These are phyloP conservation scores for Flaveria sonorensis DNA, from an alignment of 129 eudicot genomes.

Conservation along the genomic window DNA sequence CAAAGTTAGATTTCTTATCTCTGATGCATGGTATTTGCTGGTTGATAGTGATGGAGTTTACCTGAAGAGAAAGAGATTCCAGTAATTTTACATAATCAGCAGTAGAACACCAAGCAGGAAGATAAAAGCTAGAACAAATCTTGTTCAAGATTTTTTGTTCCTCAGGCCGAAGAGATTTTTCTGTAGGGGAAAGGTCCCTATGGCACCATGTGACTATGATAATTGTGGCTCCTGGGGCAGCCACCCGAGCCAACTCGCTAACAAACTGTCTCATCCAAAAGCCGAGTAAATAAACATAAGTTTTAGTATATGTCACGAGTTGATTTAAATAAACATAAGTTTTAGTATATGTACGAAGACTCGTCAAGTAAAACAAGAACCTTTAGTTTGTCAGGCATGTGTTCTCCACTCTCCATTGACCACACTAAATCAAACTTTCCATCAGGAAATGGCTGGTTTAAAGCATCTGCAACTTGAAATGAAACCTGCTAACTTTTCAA, in stretches of 20 bases:
- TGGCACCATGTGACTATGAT: constrained; percentile 95
- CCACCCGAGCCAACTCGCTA: constrained; percentile 79
- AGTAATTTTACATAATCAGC: constrained; percentile 74
- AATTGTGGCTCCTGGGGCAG: constrained; percentile 85
- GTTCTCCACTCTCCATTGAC: constrained; percentile 99
- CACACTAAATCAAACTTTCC: constrained; percentile 81
- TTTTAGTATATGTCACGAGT: background rate
- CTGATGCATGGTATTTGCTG: background rate
- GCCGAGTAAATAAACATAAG: background rate
- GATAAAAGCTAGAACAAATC: constrained; percentile 70
- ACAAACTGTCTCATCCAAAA: constrained; percentile 55
- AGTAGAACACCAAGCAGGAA: constrained; percentile 89
- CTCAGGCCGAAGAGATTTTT: constrained; percentile 63
- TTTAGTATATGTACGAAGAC: background rate
- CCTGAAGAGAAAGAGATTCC: constrained; percentile 74
- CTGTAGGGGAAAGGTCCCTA: constrained; percentile 71
- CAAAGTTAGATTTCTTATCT: background rate
- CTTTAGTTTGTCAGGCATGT: constrained; percentile 90
- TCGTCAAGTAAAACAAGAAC: constrained; percentile 30
- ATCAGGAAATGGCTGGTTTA: constrained; percentile 82
- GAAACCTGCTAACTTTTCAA: constrained; percentile 55
- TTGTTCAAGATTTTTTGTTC: constrained; percentile 61
- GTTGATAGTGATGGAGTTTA: constrained; percentile 14
- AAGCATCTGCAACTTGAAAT: constrained; percentile 90
- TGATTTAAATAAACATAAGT: background rate